phyloP scores from a whole-genome alignment of 768 basidiomycete species.

The Calocybe gangraenosa region DNA sequence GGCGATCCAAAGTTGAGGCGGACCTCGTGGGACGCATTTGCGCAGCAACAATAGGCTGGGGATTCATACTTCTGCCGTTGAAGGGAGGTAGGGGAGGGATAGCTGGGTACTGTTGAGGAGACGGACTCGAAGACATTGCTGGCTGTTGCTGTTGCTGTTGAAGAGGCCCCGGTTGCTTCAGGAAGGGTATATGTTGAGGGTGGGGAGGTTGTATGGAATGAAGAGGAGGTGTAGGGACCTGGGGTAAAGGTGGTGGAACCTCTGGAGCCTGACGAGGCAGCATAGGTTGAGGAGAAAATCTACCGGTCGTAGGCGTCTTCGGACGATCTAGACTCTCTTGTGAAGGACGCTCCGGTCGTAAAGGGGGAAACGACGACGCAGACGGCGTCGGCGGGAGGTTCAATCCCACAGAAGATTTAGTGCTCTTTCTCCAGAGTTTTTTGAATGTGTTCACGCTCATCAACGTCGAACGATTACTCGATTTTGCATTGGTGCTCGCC shows the following conservation, averaged over 20 bases:
- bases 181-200: background rate
- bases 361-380: conserved; percentile 20
- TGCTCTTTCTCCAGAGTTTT: conserved; percentile 77
- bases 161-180: conserved; percentile 1
- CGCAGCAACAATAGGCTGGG: conserved; percentile 35
- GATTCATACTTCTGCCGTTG: conserved; percentile 16
- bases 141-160: background rate
- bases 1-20: conserved; percentile 34
- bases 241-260: conserved; percentile 16
- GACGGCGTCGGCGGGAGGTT: conserved; percentile 44
- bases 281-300: conserved; percentile 22
- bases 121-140: background rate
- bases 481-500: conserved; percentile 17
- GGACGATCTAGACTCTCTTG: conserved; percentile 34
- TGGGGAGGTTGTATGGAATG: background rate
- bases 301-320: conserved; percentile 20
- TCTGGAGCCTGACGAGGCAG: conserved; percentile 22
- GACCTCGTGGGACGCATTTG: conserved; percentile 34
- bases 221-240: conserved; percentile 15
- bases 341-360: conserved; percentile 34
- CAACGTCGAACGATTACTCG: conserved; percentile 45
- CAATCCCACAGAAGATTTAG: conserved; percentile 41
- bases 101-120: conserved; percentile 8
- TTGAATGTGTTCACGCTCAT: conserved; percentile 73
- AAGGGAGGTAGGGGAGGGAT: conserved; percentile 13